Evolutionary conservation across 805 yeast species (phyloP).

Genomic region (Cyberlindnera meyerae): DNA sequence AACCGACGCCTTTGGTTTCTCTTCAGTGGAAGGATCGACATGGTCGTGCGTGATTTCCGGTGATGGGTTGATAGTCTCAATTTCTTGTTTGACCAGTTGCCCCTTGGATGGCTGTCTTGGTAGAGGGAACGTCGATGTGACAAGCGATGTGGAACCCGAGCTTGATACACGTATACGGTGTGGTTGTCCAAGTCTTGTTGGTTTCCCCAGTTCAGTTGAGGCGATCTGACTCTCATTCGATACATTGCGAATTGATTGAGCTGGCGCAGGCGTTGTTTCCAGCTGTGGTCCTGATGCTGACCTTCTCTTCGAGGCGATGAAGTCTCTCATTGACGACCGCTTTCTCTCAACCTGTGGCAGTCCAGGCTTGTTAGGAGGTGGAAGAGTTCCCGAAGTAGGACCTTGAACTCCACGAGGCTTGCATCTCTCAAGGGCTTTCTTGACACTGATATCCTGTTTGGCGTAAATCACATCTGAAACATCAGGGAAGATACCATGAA

Average conservation of each 20-base stretch:
- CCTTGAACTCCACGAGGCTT: conserved; percentile 37
- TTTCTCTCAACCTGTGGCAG: conserved; percentile 19
- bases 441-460: conserved; percentile 31
- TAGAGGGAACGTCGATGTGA: conserved; percentile 11
- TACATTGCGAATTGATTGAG: background rate
- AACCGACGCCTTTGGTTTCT: too few species aligned
- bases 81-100: conserved; percentile 3
- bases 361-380: conserved; percentile 8
- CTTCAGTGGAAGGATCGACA: too few species aligned
- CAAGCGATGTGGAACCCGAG: conserved; percentile 13
- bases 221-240: background rate
- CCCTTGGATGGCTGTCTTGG: conserved; percentile 19
- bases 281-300: conserved; percentile 31
- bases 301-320: conserved; percentile 41
- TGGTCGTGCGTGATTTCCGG: too few species aligned
- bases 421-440: conserved; percentile 58
- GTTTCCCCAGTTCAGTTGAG: conserved; percentile 17
- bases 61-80: too few species aligned
- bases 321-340: conserved; percentile 45
- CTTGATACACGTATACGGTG: conserved; percentile 22
- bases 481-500: conserved; percentile 48
- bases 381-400: conserved; percentile 5
- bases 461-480: conserved; percentile 35
- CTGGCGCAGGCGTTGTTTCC: conserved; percentile 13
- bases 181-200: conserved; percentile 21